Evolutionary conservation across 2,329 filamentous ascomycete genomes (phyloP), one percentile per base, ranked within the genome.

Genomic region (Ustulina deusta): DNA sequence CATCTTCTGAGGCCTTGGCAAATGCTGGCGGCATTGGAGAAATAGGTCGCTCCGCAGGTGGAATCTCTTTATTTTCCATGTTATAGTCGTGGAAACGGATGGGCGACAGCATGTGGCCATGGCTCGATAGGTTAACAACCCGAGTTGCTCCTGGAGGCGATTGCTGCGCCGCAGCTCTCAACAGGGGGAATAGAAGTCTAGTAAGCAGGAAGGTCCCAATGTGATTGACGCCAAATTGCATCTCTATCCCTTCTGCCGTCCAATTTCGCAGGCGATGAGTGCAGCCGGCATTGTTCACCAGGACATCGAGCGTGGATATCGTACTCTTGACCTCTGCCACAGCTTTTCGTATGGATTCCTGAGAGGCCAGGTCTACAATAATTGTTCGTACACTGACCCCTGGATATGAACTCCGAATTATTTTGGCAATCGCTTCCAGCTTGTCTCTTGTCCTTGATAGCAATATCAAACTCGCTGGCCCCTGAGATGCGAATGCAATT

Each of bases 81-180:
- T 81, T 82, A 52, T 78, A 78, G 64, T 85, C 82, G 17, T 83
- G 79, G 60, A 83, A 84, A 6, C 81, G 75, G n/a, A 85, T 75
- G 1, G 80, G 77, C 3, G 81, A 79, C 1, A 81, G 67, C 11
- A 79, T 73, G 74, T 84, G 81, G 2, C 80, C 81, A 36, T 81
- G 73, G 63, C 82, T 81, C 13, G 77, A 71, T n/a, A 86, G 72
- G 58, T 80, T 83, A 13, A 86, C 77, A 42, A 85, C 74, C 2
- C 76, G 74, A n/a, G 74, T 76, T 29, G 72, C 61, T 0, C 76
- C 75, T 0, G 72, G 49, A 0, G 81, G 74, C 0, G 73, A 74
- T 2, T 68, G 69, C 5, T 69, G 79, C 1, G 79, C 78, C 0
- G 80, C 79, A 4, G 73, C 61, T 4, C 72, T 68, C 1, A 82